Conservation (phyloP, 495 filamentous ascomycete species). For the Tuber umbilicatum region DNA sequence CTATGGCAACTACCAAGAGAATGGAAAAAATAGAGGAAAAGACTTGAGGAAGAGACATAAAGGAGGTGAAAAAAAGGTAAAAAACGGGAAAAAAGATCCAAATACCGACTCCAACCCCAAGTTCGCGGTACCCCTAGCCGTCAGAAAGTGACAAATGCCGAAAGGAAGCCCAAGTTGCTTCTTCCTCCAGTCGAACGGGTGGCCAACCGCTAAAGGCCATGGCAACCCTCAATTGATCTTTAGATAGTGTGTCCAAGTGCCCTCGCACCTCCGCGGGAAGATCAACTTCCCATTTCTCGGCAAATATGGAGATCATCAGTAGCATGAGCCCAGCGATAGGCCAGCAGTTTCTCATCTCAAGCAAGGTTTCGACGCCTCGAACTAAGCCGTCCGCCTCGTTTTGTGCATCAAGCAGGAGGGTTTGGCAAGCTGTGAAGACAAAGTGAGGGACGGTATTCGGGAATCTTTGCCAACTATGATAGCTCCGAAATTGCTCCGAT, state of each 20-base stretch:
- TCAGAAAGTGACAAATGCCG: constrained; percentile 26
- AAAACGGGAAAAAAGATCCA: constrained; percentile 4
- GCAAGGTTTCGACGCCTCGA: constrained; percentile 21
- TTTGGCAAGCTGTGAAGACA: constrained; percentile 29
- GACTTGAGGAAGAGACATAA: background rate
- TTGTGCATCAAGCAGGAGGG: constrained; percentile 23
- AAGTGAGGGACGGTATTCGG: constrained; percentile 24
- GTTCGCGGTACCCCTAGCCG: constrained; percentile 16
- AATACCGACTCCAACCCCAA: constrained; percentile 8
- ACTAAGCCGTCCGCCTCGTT: constrained; percentile 28
- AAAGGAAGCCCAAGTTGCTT: constrained; percentile 16
- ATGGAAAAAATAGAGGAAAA: background rate
- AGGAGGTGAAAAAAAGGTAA: background rate
- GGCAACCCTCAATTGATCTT: constrained; percentile 13
- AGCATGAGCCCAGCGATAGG: constrained; percentile 25
- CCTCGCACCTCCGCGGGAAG: constrained; percentile 24
- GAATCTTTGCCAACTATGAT: constrained; percentile 14
- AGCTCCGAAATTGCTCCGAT: constrained; percentile 17
- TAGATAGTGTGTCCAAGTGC: constrained; percentile 17
- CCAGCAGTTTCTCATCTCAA: constrained; percentile 23
- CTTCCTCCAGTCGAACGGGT: constrained; percentile 29
- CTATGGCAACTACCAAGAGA: background rate
- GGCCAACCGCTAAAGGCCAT: constrained; percentile 29
- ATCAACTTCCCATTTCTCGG: constrained; percentile 21
- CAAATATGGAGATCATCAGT: constrained; percentile 24